Conservation (phyloP, 2,329 filamentous ascomycete genomes). For the Xylaria polymorpha region DNA sequence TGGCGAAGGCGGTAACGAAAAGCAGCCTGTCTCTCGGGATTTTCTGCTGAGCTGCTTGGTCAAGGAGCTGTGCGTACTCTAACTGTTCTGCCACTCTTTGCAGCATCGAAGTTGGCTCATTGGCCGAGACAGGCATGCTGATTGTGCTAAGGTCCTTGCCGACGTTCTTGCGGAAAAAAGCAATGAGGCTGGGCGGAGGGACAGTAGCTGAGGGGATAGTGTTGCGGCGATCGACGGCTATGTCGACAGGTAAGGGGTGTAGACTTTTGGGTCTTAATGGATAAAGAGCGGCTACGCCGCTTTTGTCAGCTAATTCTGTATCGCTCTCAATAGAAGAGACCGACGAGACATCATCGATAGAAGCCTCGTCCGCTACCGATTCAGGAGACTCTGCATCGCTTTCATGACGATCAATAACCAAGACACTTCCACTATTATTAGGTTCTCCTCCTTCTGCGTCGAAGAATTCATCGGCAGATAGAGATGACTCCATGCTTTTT, state of each 20-base stretch:
- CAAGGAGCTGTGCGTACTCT: conserved; percentile 88
- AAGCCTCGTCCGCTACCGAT: conserved; percentile 67
- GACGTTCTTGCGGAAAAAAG: conserved; percentile 95
- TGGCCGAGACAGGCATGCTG: conserved; percentile 96
- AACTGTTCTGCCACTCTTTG: conserved; percentile 91
- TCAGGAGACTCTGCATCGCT: conserved; percentile 74
- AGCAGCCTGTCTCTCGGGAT: conserved; percentile 77
- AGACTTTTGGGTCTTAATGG: conserved; percentile 81
- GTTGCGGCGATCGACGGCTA: conserved; percentile 72
- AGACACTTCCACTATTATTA: conserved; percentile 70
- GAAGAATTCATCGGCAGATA: conserved; percentile 89
- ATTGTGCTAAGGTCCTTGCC: conserved; percentile 97
- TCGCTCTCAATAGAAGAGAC: conserved; percentile 70
- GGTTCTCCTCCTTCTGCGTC: conserved; percentile 79
- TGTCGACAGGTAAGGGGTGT: conserved; percentile 77
- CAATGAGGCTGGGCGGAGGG: conserved; percentile 88
- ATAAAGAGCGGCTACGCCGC: conserved; percentile 76
- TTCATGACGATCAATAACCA: conserved; percentile 76
- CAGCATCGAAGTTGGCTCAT: conserved; percentile 88
- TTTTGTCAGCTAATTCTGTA: conserved; percentile 63
- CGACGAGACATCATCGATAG: conserved; percentile 66
- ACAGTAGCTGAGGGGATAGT: conserved; percentile 80
- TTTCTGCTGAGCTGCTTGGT: conserved; percentile 74
- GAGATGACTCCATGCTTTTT: conserved; percentile 82
- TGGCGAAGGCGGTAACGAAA: conserved; percentile 88